phyloP scores from a whole-genome alignment of 495 filamentous ascomycete species.

The Aspergillus mulundensis region DNA sequence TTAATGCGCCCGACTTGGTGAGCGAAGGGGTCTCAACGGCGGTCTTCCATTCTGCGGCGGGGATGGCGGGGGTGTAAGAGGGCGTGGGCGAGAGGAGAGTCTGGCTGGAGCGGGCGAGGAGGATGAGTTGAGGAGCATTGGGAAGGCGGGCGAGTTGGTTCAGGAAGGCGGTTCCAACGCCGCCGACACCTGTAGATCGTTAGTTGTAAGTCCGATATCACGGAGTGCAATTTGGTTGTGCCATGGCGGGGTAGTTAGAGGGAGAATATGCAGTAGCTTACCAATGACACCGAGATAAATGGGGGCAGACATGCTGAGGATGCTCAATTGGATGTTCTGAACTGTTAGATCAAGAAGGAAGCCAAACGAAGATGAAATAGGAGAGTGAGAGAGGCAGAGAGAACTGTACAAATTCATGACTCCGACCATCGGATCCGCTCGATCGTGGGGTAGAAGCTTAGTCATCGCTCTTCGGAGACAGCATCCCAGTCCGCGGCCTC shows the following conservation, averaged over 20 bases:
- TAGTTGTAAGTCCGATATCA: background rate
- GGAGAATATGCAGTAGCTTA: conserved; percentile 13
- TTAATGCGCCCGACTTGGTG: conserved; percentile 45
- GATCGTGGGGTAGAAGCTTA: conserved; percentile 13
- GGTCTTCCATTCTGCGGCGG: conserved; percentile 49
- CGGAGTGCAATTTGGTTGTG: background rate
- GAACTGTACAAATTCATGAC: conserved; percentile 5
- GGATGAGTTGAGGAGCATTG: conserved; percentile 64
- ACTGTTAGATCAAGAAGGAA: background rate
- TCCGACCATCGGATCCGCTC: background rate
- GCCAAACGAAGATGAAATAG: background rate
- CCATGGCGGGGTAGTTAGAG: background rate
- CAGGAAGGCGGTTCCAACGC: conserved; percentile 89
- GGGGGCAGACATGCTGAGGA: conserved; percentile 33
- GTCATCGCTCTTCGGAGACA: conserved; percentile 8
- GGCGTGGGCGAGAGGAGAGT: conserved; percentile 57
- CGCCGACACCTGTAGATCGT: conserved; percentile 67
- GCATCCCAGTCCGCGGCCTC: background rate
- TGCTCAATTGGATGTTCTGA: background rate
- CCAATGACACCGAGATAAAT: conserved; percentile 48
- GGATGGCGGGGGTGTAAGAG: conserved; percentile 46
- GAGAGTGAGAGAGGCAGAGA: background rate
- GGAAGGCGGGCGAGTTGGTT: conserved; percentile 66
- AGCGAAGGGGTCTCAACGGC: conserved; percentile 54
- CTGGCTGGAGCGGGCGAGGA: conserved; percentile 77